Evolutionary conservation across 2,329 filamentous ascomycete species (phyloP).

Genomic region (Rachicladosporium sp.): DNA sequence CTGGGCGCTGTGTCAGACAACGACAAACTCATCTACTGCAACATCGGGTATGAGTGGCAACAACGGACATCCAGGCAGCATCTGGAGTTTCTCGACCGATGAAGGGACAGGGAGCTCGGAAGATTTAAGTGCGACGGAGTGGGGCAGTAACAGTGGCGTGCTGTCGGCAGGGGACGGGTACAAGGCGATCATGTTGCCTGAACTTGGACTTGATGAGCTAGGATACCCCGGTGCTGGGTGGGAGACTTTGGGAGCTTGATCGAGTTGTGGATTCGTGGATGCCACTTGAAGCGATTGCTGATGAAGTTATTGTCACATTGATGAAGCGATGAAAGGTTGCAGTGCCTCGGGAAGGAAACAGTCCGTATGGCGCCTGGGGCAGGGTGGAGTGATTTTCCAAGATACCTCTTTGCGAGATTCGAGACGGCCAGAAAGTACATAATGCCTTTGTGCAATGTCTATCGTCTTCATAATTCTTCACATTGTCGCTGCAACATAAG

Average conservation of each 20-base stretch:
- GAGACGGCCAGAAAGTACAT: no score
- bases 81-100: constrained; percentile 17
- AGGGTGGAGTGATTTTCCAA: background rate
- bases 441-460: no score
- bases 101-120: constrained; percentile 13
- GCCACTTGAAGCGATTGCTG: no score
- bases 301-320: background rate
- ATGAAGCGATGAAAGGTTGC: background rate
- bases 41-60: constrained; percentile 6
- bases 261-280: background rate
- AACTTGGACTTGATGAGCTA: constrained; percentile 9
- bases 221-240: constrained; percentile 4
- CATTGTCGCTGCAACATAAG: no score
- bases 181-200: constrained; percentile 19
- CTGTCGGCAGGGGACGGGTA: constrained; percentile 10
- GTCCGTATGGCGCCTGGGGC: background rate
- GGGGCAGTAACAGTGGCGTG: constrained; percentile 6
- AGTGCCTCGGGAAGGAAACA: background rate
- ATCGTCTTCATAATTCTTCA: no score
- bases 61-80: constrained; percentile 12
- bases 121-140: constrained; percentile 11
- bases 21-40: constrained; percentile 10
- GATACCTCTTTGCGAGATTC: background rate
- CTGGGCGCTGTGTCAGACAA: constrained; percentile 19
- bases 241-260: constrained; percentile 4